Evolutionary conservation across 768 basidiomycete species (phyloP).

Genomic region (Naganishia vaughanmartiniae): DNA sequence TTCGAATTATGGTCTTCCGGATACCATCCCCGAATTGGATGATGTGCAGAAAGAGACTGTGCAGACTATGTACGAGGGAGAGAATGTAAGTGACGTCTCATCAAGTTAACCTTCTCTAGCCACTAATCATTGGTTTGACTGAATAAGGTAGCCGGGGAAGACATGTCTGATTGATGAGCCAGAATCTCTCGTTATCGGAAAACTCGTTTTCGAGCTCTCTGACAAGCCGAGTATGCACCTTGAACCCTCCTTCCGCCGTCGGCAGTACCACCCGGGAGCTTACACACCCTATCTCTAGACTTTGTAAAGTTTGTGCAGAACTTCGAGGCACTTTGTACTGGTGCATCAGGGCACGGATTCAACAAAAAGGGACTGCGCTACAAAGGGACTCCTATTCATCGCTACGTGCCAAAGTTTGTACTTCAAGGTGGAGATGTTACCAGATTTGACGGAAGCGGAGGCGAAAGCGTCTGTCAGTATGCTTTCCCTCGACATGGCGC

Average conservation of each 20-base stretch:
- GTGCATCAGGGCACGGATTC: conserved; percentile 57
- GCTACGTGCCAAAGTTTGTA: conserved; percentile 58
- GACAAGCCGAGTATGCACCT: conserved; percentile 38
- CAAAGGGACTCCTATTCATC: conserved; percentile 56
- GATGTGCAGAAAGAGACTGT: conserved; percentile 56
- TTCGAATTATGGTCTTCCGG: conserved; percentile 55
- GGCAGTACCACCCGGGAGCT: too few relatives aligned
- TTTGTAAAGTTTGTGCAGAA: conserved; percentile 58
- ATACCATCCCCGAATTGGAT: conserved; percentile 52
- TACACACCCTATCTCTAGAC: conserved; percentile 37
- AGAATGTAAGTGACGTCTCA: conserved; percentile 25
- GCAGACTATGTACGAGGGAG: conserved; percentile 21
- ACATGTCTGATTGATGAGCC: conserved; percentile 32
- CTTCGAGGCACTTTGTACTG: conserved; percentile 58
- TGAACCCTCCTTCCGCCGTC: too few relatives aligned
- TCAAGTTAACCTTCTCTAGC: not conserved
- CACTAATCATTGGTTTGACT: not conserved
- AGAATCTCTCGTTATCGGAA: conserved; percentile 20
- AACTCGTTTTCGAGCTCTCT: conserved; percentile 33
- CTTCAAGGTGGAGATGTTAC: conserved; percentile 62
- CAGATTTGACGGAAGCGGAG: conserved; percentile 59
- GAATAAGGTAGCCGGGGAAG: conserved; percentile 24
- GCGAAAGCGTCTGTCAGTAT: conserved; percentile 55
- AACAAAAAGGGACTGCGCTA: conserved; percentile 58
- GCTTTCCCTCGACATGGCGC: not conserved